Percentiles rank a stretch among this genome's conserved stretches.
Conservation (phyloP, 139 green algal genomes). For the Diplosphaera chodatii region DNA sequence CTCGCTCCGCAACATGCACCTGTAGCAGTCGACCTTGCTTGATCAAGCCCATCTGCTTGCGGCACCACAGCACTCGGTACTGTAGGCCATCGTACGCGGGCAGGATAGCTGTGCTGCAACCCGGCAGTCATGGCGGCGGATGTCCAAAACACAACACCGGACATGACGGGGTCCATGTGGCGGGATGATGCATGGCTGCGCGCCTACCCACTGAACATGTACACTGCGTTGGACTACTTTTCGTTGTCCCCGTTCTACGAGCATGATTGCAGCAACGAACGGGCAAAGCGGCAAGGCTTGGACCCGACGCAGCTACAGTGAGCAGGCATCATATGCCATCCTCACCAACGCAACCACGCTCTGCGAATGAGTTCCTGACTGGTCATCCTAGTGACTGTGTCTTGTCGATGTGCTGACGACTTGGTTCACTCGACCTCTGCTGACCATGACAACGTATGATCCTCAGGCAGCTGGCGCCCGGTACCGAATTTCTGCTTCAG, state of each 20-base stretch:
- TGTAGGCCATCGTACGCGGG: too few relatives aligned
- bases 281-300: constrained; percentile 29
- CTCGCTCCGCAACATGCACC: too few relatives aligned
- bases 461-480: constrained; percentile 21
- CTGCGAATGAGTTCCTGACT: too few relatives aligned
- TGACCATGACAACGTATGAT: too few relatives aligned
- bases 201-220: constrained; percentile 38
- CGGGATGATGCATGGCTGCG: constrained; percentile 42
- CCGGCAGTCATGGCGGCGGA: not conserved
- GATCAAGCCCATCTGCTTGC: too few relatives aligned
- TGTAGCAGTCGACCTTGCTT: too few relatives aligned
- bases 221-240: constrained; percentile 76
- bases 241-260: constrained; percentile 78
- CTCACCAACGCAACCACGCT: too few relatives aligned
- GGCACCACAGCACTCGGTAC: too few relatives aligned
- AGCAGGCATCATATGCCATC: constrained; percentile 1
- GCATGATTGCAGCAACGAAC: constrained; percentile 61
- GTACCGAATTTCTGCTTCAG: constrained; percentile 63
- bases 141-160: not conserved
- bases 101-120: not conserved
- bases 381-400: too few relatives aligned
- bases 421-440: not conserved
- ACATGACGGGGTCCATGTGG: constrained; percentile 30
- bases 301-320: constrained; percentile 23
- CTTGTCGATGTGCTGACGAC: not conserved